Conservation (phyloP, 352 stramenopile genomes). For the Phytophthora pinifolia region DNA sequence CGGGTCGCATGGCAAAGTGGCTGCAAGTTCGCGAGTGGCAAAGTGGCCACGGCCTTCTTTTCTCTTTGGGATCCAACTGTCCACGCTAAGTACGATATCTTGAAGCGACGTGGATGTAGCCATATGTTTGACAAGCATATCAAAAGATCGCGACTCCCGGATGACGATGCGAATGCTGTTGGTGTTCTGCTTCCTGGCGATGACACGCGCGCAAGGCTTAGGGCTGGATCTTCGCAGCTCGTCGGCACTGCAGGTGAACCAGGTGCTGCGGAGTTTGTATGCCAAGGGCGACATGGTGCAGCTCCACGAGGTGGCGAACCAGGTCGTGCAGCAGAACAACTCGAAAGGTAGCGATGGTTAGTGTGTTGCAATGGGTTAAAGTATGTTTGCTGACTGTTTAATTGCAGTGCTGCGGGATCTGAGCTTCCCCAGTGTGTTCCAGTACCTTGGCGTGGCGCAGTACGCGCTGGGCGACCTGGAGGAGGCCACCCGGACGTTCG, state of each 20-base stretch:
- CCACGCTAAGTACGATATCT: constrained; percentile 3
- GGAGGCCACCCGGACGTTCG: constrained; percentile 61
- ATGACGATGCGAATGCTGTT: neutral
- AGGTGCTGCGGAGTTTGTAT: constrained; percentile 41
- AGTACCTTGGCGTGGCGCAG: constrained; percentile 71
- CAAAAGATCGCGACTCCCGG: constrained; percentile 15
- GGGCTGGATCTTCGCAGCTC: constrained; percentile 20
- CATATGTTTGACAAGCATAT: constrained; percentile 20
- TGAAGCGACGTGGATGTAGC: neutral
- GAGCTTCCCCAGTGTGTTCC: constrained; percentile 49
- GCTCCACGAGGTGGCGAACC: constrained; percentile 38
- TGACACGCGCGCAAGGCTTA: neutral
- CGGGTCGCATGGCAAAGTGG: too few relatives aligned
- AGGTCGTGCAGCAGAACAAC: constrained; percentile 46
- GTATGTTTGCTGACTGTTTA: neutral
- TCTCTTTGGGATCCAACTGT: constrained; percentile 19
- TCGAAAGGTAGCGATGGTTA: constrained; percentile 22
- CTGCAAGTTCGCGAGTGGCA: constrained; percentile 13
- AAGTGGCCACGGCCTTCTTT: constrained; percentile 2
- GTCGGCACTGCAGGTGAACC: constrained; percentile 34
- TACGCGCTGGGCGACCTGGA: constrained; percentile 67
- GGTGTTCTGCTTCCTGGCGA: constrained; percentile 4
- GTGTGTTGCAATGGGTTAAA: neutral
- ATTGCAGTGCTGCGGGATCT: constrained; percentile 32
- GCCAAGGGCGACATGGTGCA: constrained; percentile 43